Evolutionary conservation across 2,329 filamentous ascomycete species (phyloP), one percentile per base, ranked within the genome.

Genomic region (Diplodia scrobiculata): DNA sequence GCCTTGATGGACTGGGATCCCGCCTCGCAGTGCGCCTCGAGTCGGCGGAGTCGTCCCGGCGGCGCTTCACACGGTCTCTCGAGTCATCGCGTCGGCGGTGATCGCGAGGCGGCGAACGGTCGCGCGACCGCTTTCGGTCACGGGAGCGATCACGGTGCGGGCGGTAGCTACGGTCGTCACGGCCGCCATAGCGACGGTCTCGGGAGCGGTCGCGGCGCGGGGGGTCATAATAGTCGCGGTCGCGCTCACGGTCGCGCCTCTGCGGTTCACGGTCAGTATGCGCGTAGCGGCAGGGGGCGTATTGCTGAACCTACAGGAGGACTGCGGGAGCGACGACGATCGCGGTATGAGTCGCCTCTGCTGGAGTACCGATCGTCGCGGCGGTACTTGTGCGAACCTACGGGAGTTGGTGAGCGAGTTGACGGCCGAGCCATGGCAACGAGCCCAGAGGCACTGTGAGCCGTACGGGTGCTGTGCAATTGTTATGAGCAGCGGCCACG

Each of bases 381-480:
- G 50, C 55, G 68, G 41, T 67, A 86, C 81, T 87, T 89, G 81
- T 90, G 88, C 84, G 90, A 92, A 87, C 90, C 90, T 92, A 89
- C 88, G 89, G 90, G 90, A 88, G 89, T 92, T 91, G 91, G 91
- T 93, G 91, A 94, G 90, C 91, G 84, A 47, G 55, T 66, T 41
- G 34, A 45, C 7, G 50, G 66, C 38, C 62, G 54, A 52, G 67
- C 67, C 67, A 68, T 68, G 38, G 52, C 51, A 78, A 66, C 66
- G 45, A 65, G 66, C 67, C 66, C 48, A 63, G 53, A 65, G 63
- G 63, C 63, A 32, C 53, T 65, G 63, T 58, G 63, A 65, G 63
- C 41, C 63, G 63, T 65, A 65, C 63, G 51, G 53, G 51, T 25
- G 58, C 58, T 62, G 58, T 50, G 29, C n/a, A 25, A 50, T 62